phyloP scores from a whole-genome alignment of 306 rosid species.

The Begonia peltatifolia region DNA sequence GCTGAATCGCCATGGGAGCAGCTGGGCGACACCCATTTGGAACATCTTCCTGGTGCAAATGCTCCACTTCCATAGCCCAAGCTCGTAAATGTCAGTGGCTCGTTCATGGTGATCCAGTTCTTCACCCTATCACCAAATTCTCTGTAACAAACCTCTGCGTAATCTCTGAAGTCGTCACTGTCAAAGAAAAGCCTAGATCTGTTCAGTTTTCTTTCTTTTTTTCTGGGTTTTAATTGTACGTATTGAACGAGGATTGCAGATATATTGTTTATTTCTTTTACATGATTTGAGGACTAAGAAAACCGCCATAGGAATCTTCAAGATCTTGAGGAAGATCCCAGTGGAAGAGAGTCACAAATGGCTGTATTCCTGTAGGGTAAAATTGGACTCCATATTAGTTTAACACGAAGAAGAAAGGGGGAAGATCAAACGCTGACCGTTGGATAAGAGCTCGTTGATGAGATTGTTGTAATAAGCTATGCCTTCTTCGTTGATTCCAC shows the following conservation, averaged over 20 bases:
- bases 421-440: conserved; percentile 16
- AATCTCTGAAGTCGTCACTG: conserved; percentile 35
- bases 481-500: conserved; percentile 44
- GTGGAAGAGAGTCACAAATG: conserved; percentile 51
- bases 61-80: conserved; percentile 18
- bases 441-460: conserved; percentile 31
- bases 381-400: too few species aligned
- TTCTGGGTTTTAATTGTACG: too few species aligned
- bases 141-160: conserved; percentile 39
- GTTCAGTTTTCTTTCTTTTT: too few species aligned
- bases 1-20: conserved; percentile 42
- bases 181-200: neutral
- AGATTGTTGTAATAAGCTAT: conserved; percentile 38
- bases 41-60: conserved; percentile 36
- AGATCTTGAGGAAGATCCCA: conserved; percentile 65
- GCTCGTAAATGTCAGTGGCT: conserved; percentile 14
- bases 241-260: too few species aligned
- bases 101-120: conserved; percentile 53
- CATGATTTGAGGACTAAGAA: conserved; percentile 32
- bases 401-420: neutral
- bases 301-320: conserved; percentile 51
- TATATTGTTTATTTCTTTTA: conserved; percentile 7
- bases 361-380: conserved; percentile 12
- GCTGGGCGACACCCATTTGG: conserved; percentile 18
- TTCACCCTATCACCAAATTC: conserved; percentile 49